Base-by-base conservation (phyloP, 2,329 filamentous ascomycete species). In the Penicillium glabrum region DNA sequence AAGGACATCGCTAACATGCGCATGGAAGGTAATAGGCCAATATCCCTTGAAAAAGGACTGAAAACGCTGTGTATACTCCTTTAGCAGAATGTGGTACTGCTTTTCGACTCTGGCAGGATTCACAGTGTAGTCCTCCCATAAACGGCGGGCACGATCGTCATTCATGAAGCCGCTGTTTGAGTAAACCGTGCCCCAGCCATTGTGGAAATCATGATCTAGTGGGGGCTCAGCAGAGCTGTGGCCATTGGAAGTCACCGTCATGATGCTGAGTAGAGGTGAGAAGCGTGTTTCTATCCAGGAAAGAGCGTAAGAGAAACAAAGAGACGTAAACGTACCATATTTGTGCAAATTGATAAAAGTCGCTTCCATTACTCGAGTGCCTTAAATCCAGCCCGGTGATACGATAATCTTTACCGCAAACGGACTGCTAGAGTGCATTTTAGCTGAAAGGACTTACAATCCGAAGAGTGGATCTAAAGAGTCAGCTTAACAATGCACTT, bases 201-300 rank as follows among this genome's bases (percentile, higher is more conserved):
- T 46, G 27, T 53, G 50, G 39, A 53, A 53, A 31, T 53, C 50
- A 23, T 53, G 50, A 44, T 53, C 50, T 37, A 53, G 44, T 3
- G 37, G 37, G 37, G 37, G 37, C 37, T 41, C 33, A 8, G 14
- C 33, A 3, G 33, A 37, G 16, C 14, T 37, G 14, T n/a, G 33
- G 6, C 14, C 33, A 37, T 37, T 37, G 14, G 33, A 9, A n/a
- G 14, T 37, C 14, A n/a, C 33, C 33, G 33, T 37, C 33, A 37
- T 37, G 33, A 37, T 37, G 33, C 14, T 8, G 14, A 16, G 9
- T 37, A 9, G 6, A 37, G 14, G 3, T 8, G 6, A 37, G 5
- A 1, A 37, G n/a, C 7, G 16, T 3, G 13, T 8, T 37, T 37
- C 3, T n/a, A n/a, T 9, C 16, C 6, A n/a, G 16, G 5, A 16